Evolutionary conservation across 1,284 basidiomycete genomes (phyloP).

Genomic region (Pyrrhoderma lamaoense): DNA sequence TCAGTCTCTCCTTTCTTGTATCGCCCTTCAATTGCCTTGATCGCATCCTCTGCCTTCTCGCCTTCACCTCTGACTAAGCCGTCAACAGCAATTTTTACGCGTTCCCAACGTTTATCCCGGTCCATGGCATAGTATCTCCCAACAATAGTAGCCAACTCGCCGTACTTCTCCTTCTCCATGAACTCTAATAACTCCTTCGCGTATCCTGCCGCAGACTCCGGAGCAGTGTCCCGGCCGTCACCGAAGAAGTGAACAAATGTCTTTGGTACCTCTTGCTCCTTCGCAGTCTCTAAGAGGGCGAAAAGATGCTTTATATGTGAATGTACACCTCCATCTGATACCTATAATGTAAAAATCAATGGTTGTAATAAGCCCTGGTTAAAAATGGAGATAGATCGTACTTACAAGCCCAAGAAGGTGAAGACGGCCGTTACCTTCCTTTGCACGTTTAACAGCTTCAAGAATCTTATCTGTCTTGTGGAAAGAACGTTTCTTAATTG

Average conservation of each 20-base stretch:
- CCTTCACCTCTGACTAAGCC: conserved; percentile 73
- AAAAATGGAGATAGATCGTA: conserved; percentile 15
- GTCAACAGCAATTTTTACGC: conserved; percentile 82
- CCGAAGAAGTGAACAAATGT: conserved; percentile 89
- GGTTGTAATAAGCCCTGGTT: not conserved
- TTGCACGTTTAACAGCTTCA: conserved; percentile 67
- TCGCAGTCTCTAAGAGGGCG: conserved; percentile 82
- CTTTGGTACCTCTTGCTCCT: conserved; percentile 74
- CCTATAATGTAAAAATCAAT: conserved; percentile 31
- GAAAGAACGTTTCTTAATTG: conserved; percentile 83
- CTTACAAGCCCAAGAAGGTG: conserved; percentile 79
- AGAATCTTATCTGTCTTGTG: conserved; percentile 72
- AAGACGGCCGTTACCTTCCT: conserved; percentile 71
- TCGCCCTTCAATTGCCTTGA: conserved; percentile 62
- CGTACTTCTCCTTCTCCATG: conserved; percentile 66
- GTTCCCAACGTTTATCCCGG: conserved; percentile 91
- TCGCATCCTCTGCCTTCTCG: conserved; percentile 51
- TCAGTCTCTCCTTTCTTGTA: conserved; percentile 83
- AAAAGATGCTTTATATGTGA: conserved; percentile 85
- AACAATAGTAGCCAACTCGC: conserved; percentile 71
- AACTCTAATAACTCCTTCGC: conserved; percentile 71
- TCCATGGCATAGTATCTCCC: conserved; percentile 95
- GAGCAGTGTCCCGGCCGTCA: conserved; percentile 86
- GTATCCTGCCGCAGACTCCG: conserved; percentile 69
- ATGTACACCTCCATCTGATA: conserved; percentile 92